A percentile compares a stretch with the other conserved stretches of the same genome.
phyloP scores from a whole-genome alignment of 192 early-diverging fungal species.

The Piromyces sp. region DNA sequence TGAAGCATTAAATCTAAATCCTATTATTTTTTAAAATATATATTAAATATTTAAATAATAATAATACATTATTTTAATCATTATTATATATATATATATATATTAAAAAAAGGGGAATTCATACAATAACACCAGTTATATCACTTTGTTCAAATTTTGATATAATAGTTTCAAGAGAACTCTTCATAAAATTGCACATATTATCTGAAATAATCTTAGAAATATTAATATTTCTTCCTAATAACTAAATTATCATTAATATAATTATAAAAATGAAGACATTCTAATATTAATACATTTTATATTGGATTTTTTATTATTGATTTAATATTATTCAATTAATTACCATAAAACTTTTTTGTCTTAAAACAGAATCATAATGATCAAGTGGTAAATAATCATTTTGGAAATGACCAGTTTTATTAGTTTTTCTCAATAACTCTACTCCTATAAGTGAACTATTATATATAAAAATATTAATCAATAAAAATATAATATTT shows the following conservation, averaged over 20 bases:
- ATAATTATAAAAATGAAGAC: constrained; percentile 5
- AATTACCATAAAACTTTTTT: constrained; percentile 2
- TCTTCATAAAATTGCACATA: constrained; percentile 18
- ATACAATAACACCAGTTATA: constrained; percentile 15
- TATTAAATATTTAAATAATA: neutral
- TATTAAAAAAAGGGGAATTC: too few species aligned
- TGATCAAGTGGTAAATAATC: neutral
- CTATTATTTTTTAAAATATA: neutral
- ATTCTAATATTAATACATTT: neutral
- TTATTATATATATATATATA: too few species aligned
- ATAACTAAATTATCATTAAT: constrained; percentile 9
- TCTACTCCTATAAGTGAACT: constrained; percentile 6
- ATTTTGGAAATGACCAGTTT: neutral
- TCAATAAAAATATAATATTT: too few species aligned
- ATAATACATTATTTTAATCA: too few species aligned
- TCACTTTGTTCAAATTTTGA: constrained; percentile 19
- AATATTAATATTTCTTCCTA: constrained; percentile 23
- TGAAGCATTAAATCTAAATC: constrained; percentile 24
- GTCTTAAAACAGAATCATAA: constrained; percentile 14
- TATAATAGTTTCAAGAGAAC: constrained; percentile 22
- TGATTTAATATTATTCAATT: neutral
- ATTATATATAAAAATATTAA: neutral
- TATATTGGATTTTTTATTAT: neutral
- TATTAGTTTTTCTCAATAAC: neutral
- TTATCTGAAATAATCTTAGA: constrained; percentile 13